Base-by-base conservation (phyloP, 2,329 filamentous ascomycete species). In the Aspergillus sp. region DNA sequence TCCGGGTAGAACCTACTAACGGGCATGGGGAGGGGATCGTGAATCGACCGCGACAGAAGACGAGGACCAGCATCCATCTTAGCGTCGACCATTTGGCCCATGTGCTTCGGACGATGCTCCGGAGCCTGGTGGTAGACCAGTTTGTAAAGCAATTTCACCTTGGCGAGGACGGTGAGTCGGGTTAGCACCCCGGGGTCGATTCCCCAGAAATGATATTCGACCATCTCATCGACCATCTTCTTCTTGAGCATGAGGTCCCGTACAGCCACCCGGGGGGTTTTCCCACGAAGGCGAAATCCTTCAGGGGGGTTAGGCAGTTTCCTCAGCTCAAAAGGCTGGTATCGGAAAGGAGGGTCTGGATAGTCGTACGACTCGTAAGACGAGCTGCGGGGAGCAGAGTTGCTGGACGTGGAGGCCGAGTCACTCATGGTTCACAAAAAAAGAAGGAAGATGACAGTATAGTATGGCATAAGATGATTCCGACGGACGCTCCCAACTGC, bases 51-150 rank as follows among this genome's bases (percentile, higher is more conserved):
- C 32, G 36, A 41, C 31, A 59, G 29, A 5, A 58, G 40, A n/a
- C 56, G 46, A 33, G 56, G 55, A 1, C 56, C 56, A 24, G 43
- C 44, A 34, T 58, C 54, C 13, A 47, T 41, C 3, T 25, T 31
- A 5, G 43, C 20, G n/a, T 48, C 38, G 8, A 38, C 26, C 5
- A 52, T 5, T 3, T 52, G 43, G 0, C 12, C 11, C 8, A 32
- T 43, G 2, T 24, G 37, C 3, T 30, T 24, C 1, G 52, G 49
- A 2, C 34, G 38, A 29, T 52, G 43, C 1, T 36, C 7, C 10
- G 41, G 31, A 12, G 41, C 41, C 30, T 42, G 41, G 16, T 55
- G 39, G 24, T 49, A 57, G 8, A 52, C 36, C 7, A 53, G 26
- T 22, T 56, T 54, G 29, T 34, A 47, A 11, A 55, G 24, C 3